phyloP scores from a whole-genome alignment of 164 flowering plant species.

The Magnolia sinica region DNA sequence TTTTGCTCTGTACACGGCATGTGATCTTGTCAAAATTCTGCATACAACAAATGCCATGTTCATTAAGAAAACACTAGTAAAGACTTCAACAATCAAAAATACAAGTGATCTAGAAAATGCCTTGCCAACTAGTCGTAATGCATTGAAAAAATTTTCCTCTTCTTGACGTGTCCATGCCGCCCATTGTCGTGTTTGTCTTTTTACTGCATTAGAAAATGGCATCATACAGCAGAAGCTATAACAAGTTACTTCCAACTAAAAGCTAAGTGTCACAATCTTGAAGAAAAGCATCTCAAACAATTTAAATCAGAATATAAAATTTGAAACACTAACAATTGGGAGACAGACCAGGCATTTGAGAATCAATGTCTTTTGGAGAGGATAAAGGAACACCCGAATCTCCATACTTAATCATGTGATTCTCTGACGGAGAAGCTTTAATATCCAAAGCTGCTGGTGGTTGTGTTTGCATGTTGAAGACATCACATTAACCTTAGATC shows the following conservation, averaged over 20 bases:
- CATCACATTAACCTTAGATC: constrained; percentile 3
- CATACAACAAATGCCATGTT: constrained; percentile 12
- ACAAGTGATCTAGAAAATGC: constrained; percentile 31
- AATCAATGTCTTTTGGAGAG: constrained; percentile 8
- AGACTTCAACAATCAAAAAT: constrained; percentile 3
- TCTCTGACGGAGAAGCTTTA: constrained; percentile 15
- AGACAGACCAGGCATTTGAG: constrained; percentile 27
- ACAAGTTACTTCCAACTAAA: neutral
- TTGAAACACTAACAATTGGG: neutral
- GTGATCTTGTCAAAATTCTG: constrained; percentile 99
- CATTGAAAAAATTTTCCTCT: constrained; percentile 92
- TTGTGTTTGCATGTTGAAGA: constrained; percentile 16
- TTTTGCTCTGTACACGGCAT: constrained; percentile 88
- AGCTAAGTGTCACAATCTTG: neutral
- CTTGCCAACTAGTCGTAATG: constrained; percentile 98
- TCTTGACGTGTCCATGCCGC: constrained; percentile 99
- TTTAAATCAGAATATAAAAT: neutral
- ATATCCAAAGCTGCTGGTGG: constrained; percentile 7
- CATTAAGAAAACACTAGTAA: neutral
- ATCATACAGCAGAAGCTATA: neutral
- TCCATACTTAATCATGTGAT: constrained; percentile 12
- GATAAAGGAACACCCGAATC: constrained; percentile 19
- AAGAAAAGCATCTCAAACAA: neutral
- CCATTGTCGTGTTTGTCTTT: constrained; percentile 91
- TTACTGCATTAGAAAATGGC: constrained; percentile 37